Base-by-base conservation (phyloP, 1,284 basidiomycete species). In the Polyporus tsugae region DNA sequence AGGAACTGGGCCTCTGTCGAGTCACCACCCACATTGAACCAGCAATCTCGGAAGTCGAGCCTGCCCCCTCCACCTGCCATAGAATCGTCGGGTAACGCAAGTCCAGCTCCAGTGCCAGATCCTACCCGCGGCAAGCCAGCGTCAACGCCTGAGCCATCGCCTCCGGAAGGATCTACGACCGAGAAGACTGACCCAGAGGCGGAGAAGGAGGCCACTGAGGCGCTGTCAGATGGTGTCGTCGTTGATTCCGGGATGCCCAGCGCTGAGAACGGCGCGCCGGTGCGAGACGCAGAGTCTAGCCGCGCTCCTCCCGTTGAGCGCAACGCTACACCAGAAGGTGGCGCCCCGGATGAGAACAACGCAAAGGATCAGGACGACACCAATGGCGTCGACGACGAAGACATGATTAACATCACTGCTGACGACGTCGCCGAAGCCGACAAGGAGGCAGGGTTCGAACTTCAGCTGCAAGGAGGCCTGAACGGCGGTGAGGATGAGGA, bases 181-280 rank as follows among this genome's bases (percentile, higher is more conserved):
- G 36, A 19, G 25, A 22, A 41, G 13, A 13, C 38, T 22, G 7
- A 41, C 22, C 38, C 58, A 17, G 4, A 19, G 22, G 19, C 36
- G 36, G 57, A 38, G n/a, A n/a, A n/a, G 57, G 35, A 58, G n/a
- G 19, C 11, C 22, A 25, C 35, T 19, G 57, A 58, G 1, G 36
- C 9, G 19, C 11, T 22, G 38, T 25, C 38, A 5, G 58, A 60
- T 13, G 41, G 58, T 22, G 58, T 60, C 13, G 9, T 60, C 22
- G 58, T 60, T 22, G 58, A 60, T 13, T 7, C 58, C 4, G 58
- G 19, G 36, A 60, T 11, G 38, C 58, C 58, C 4, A 60, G 58
- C 22, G 58, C 22, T 41, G 58, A 10, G 11, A 60, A 60, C 10
- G 58, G 58, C 38, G 58, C 22, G 33, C 35, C 55, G 6, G 29